These are phyloP conservation scores for Pyrenophora tritici-repentis DNA, from an alignment of 2,329 filamentous ascomycete species.

Conservation along the genomic window DNA sequence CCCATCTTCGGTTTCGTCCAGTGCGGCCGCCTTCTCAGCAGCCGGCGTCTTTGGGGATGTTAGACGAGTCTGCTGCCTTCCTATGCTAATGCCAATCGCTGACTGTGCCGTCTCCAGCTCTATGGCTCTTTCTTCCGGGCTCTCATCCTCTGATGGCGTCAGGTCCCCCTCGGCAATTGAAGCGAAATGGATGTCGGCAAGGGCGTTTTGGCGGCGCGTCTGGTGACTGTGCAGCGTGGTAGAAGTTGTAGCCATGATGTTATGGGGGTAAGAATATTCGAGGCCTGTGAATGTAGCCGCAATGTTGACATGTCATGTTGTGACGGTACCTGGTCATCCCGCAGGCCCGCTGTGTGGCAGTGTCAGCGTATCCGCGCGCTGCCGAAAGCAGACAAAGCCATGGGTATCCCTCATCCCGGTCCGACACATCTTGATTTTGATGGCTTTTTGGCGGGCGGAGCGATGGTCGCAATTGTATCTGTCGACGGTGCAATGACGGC, in stretches of 20 bases:
- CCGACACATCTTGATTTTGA: slow-evolving; percentile 7
- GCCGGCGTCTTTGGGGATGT: slow-evolving; percentile 62
- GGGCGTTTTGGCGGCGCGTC: slow-evolving; percentile 41
- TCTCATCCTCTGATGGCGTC: slow-evolving; percentile 54
- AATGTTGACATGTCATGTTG: slow-evolving; percentile 20
- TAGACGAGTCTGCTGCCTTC: slow-evolving; percentile 61
- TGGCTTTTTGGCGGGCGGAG: background rate
- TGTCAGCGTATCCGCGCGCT: slow-evolving; percentile 30
- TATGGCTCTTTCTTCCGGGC: slow-evolving; percentile 33
- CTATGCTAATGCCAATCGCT: slow-evolving; percentile 64
- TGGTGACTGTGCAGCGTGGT: slow-evolving; percentile 7
- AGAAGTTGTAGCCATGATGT: slow-evolving; percentile 29
- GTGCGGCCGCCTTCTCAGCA: slow-evolving; percentile 62
- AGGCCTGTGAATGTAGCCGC: slow-evolving; percentile 9
- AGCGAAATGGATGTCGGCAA: slow-evolving; percentile 51
- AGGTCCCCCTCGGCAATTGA: slow-evolving; percentile 46
- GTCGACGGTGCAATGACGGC: slow-evolving; percentile 14
- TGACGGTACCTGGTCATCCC: slow-evolving; percentile 19
- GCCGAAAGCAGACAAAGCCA: slow-evolving; percentile 23
- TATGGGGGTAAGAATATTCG: slow-evolving; percentile 3
- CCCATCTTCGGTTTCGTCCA: slow-evolving; percentile 54
- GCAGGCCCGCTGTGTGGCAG: slow-evolving; percentile 31
- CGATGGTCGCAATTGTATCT: slow-evolving; percentile 7
- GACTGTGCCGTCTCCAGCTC: slow-evolving; percentile 49
- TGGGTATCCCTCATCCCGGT: slow-evolving; percentile 9